These are phyloP conservation scores for Cladosporium sp. DNA, from an alignment of 2,329 filamentous ascomycete genomes.

Conservation along the genomic window DNA sequence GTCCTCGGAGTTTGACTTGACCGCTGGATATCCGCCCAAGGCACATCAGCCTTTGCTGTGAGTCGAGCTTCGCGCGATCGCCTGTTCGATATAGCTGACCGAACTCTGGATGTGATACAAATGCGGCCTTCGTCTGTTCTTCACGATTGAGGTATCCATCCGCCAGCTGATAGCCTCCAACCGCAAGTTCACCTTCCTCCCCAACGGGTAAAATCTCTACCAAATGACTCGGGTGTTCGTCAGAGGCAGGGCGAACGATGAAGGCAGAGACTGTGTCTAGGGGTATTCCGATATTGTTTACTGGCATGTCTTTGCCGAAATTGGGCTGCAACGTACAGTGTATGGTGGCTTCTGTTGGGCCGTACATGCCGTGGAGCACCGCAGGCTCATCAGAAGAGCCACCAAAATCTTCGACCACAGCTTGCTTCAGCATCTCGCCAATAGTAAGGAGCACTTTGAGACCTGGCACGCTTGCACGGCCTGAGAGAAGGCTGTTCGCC, in stretches of 20 bases:
- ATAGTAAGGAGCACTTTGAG: conserved; percentile 76
- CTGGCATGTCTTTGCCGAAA: conserved; percentile 53
- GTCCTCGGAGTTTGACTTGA: conserved; percentile 82
- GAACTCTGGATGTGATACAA: conserved; percentile 59
- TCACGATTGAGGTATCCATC: conserved; percentile 75
- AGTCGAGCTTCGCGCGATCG: conserved; percentile 68
- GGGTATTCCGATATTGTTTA: conserved; percentile 69
- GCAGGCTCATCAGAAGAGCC: conserved; percentile 48
- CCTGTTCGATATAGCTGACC: conserved; percentile 78
- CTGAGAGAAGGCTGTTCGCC: conserved; percentile 67
- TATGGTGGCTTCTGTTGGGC: conserved; percentile 85
- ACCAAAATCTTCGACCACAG: conserved; percentile 76
- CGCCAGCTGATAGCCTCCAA: conserved; percentile 77
- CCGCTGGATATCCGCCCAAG: conserved; percentile 73
- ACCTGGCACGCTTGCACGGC: conserved; percentile 60
- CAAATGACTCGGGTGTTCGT: conserved; percentile 12
- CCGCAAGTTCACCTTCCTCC: conserved; percentile 70
- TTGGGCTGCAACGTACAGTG: conserved; percentile 74
- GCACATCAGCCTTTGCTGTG: conserved; percentile 71
- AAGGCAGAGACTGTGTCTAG: conserved; percentile 78
- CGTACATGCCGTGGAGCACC: conserved; percentile 89
- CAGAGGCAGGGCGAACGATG: conserved; percentile 50
- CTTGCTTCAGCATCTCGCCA: conserved; percentile 82
- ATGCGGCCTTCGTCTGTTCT: conserved; percentile 67
- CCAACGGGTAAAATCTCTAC: conserved; percentile 57